These are phyloP conservation scores for Coleophoma crateriformis DNA, from an alignment of 2,329 filamentous ascomycete genomes.

Conservation along the genomic window DNA sequence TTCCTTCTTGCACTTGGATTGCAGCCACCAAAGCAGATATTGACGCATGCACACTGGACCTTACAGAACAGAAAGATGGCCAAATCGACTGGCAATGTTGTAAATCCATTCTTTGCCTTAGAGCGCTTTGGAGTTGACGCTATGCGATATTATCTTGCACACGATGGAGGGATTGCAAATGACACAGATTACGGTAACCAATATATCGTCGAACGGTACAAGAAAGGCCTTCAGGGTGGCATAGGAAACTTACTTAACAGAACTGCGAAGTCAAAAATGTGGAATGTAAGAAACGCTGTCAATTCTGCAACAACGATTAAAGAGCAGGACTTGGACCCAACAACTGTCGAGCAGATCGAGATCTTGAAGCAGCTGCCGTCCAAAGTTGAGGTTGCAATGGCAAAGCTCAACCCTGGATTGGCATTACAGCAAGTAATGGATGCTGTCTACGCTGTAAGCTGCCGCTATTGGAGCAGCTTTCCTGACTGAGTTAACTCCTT, in stretches of 20 bases:
- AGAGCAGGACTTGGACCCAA: not conserved
- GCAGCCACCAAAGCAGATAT: constrained; percentile 69
- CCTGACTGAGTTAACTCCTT: constrained; percentile 6
- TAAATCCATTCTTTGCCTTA: constrained; percentile 88
- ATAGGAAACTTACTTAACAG: constrained; percentile 78
- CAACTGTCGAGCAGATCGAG: constrained; percentile 29
- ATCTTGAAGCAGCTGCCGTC: constrained; percentile 33
- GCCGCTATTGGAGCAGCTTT: not conserved
- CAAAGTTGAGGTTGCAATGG: constrained; percentile 51
- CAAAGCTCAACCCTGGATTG: constrained; percentile 53
- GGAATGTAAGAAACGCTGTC: constrained; percentile 55
- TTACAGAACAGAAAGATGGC: constrained; percentile 92
- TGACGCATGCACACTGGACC: constrained; percentile 95
- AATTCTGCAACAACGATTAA: constrained; percentile 14
- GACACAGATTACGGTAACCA: constrained; percentile 85
- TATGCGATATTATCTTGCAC: constrained; percentile 83
- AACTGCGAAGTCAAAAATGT: constrained; percentile 61
- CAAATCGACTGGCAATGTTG: constrained; percentile 90
- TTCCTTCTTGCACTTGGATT: constrained; percentile 85
- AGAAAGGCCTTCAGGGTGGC: constrained; percentile 69
- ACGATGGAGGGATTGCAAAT: constrained; percentile 68
- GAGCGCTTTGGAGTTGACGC: constrained; percentile 83
- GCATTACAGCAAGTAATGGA: constrained; percentile 63
- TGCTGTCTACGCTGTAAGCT: constrained; percentile 50
- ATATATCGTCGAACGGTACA: constrained; percentile 69